Percentiles rank a stretch among this genome's conserved stretches.
phyloP scores from a whole-genome alignment of 148 eudicot species.

The Beta vulgaris region DNA sequence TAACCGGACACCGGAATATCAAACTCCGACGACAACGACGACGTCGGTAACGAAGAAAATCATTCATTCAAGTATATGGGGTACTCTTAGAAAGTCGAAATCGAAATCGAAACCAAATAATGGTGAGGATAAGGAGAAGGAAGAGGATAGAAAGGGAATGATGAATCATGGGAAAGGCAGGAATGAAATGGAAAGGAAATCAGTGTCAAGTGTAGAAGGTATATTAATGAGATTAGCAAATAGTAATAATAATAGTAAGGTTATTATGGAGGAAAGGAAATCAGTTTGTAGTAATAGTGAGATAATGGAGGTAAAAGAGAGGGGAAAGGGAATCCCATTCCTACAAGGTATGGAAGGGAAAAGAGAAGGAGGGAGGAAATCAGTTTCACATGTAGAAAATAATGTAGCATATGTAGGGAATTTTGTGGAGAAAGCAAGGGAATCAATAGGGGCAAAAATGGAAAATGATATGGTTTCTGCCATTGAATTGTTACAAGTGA shows the following conservation, averaged over 20 bases:
- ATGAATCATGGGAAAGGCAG: not conserved
- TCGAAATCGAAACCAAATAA: conserved; percentile 15
- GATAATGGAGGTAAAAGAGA: conserved; percentile 11
- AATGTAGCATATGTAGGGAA: conserved; percentile 29
- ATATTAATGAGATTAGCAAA: conserved; percentile 15
- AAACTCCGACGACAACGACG: conserved; percentile 23
- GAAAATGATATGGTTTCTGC: conserved; percentile 33
- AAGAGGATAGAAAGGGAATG: not conserved
- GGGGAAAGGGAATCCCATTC: conserved; percentile 27
- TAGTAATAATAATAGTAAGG: conserved; percentile 1
- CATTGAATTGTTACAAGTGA: conserved; percentile 51
- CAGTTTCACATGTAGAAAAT: conserved; percentile 37
- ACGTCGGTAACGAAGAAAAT: conserved; percentile 35
- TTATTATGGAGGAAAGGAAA: conserved; percentile 23
- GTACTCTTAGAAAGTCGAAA: conserved; percentile 43
- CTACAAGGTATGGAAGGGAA: not conserved
- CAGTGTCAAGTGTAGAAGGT: conserved; percentile 7
- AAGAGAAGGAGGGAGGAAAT: conserved; percentile 28
- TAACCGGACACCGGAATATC: conserved; percentile 34
- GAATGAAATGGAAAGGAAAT: conserved; percentile 12
- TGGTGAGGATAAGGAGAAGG: not conserved
- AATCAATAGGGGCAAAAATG: conserved; percentile 35
- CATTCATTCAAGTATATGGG: conserved; percentile 28
- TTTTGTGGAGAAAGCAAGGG: conserved; percentile 29
- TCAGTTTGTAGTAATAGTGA: conserved; percentile 30